These are phyloP conservation scores for Suillus brevipes DNA, from an alignment of 768 basidiomycete genomes.

Conservation along the genomic window DNA sequence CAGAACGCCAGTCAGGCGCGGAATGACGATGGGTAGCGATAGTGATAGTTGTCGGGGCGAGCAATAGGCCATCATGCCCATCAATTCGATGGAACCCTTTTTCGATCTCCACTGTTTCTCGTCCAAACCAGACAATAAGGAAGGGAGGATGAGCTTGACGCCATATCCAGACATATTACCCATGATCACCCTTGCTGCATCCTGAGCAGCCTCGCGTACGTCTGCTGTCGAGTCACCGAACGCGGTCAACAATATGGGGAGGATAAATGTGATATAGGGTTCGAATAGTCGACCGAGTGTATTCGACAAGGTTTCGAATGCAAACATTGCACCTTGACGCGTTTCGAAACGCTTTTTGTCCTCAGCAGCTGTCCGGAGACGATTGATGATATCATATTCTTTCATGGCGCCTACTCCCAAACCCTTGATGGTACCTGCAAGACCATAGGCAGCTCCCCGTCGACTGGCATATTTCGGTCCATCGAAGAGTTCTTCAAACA, in stretches of 20 bases:
- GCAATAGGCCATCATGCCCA: constrained; percentile 99
- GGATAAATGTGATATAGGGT: constrained; percentile 82
- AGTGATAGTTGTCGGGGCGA: constrained; percentile 93
- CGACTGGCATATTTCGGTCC: constrained; percentile 87
- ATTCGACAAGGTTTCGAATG: constrained; percentile 86
- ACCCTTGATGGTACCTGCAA: constrained; percentile 93
- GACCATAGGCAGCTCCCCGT: constrained; percentile 96
- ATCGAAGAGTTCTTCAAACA: constrained; percentile 76
- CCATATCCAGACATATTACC: constrained; percentile 91
- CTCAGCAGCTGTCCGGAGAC: constrained; percentile 73
- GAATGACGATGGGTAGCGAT: constrained; percentile 95
- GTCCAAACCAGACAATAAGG: constrained; percentile 85
- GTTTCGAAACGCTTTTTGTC: constrained; percentile 89
- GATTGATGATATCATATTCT: constrained; percentile 74
- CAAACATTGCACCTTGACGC: constrained; percentile 93
- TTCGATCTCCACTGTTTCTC: constrained; percentile 99
- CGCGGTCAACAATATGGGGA: constrained; percentile 77
- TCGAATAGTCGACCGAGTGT: constrained; percentile 91
- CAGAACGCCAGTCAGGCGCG: constrained; percentile 89
- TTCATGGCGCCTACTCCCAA: constrained; percentile 84
- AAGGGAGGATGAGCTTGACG: constrained; percentile 92
- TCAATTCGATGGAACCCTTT: constrained; percentile 92
- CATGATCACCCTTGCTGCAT: constrained; percentile 94
- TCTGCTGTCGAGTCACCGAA: constrained; percentile 88
- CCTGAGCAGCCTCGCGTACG: constrained; percentile 91